Base-by-base conservation (phyloP, 257 asterid species). In the Fraxinus cuspidata region DNA sequence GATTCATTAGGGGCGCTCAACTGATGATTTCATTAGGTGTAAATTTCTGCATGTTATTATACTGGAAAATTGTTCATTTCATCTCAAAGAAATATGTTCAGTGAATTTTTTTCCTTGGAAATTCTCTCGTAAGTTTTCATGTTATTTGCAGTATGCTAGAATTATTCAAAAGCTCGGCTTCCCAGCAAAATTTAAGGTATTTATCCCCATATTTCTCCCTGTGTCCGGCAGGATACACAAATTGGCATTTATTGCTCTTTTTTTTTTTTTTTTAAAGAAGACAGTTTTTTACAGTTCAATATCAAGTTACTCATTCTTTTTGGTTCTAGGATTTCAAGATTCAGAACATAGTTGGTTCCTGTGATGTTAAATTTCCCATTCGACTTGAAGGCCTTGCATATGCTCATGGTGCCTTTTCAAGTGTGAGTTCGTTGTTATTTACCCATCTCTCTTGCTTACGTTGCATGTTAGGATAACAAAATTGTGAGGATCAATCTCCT, bases 301-400 rank as follows among this genome's bases (percentile, higher is more conserved):
- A 23, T 66, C 35, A 56, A 16, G 53, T 28, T 29, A 53, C 27
- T 21, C 67, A 27, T 53, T 19, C 40, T 18, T 73, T 16, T 2
- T 28, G 2, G 15, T 71, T 74, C 25, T 47, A 81, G 84, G 87
- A 86, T 77, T 86, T 83, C 84, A 81, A 83, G 81, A 83, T 86
- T 51, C 89, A 86, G 82, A 83, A 85, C 74, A 85, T 85, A 32
- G 88, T 82, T 3, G 87, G 85, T 63, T 81, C 87, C 25, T 84
- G 84, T 76, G 88, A 85, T 65, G 88, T 85, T 18, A 81, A 79
- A 76, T 85, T 85, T 72, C 89, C 89, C 12, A 78, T 85, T 60
- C 74, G 89, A 28, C 85, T 85, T 38, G 89, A 85, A 78, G 85
- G 85, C 15, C 75, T 83, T 27, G 79, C 80, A 29, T 69, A 69